Base-by-base conservation (phyloP, 495 filamentous ascomycete genomes). In the Neurospora intermedia region DNA sequence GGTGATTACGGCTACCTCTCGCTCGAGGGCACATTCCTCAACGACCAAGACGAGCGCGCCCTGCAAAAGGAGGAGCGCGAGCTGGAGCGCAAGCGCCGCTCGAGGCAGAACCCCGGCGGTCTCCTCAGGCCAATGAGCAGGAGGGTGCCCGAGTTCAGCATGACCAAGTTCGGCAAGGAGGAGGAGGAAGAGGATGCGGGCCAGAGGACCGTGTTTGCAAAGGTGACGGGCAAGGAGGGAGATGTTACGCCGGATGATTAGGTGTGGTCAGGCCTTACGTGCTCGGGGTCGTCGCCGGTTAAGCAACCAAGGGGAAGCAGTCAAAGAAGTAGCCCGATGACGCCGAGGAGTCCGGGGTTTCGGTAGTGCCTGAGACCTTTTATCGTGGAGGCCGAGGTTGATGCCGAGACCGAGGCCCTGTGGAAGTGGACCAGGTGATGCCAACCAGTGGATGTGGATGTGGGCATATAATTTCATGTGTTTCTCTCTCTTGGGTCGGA, bases 1-100 rank as follows among this genome's bases (percentile, higher is more conserved):
- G 84, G 84, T 59, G 83, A 87, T 62, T 82, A 84, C 74, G 83
- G 82, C 23, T 87, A 85, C 70, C 72, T 87, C 7, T 83, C 81
- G 35, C 82, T 87, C 16, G 82, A 86, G 71, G 85, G 85, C 31
- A 85, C 85, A 10, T 85, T 84, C 77, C 71, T 87, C 10, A 75
- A 79, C 48, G 81, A 84, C 69, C 81, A 82, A 15, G 82, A 77
- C 6, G 85, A 87, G 75, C 77, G 75, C 42, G 76, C 78, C 16
- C 78, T 84, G 23, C 75, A 74, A 3, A 72, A 70, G 1, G 72
- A 81, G 66, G 85, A 85, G 74, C 81, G 80, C n/a, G 82, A 81
- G 74, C 43, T 45, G 16, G 75, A 81, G 45, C 78, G 76, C 70
- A 74, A 76, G n/a, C 82, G 81, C 9, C 77, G 78, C 9, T 38